These are phyloP conservation scores for Amanita fuliginea DNA, from an alignment of 768 basidiomycete species.

Conservation along the genomic window DNA sequence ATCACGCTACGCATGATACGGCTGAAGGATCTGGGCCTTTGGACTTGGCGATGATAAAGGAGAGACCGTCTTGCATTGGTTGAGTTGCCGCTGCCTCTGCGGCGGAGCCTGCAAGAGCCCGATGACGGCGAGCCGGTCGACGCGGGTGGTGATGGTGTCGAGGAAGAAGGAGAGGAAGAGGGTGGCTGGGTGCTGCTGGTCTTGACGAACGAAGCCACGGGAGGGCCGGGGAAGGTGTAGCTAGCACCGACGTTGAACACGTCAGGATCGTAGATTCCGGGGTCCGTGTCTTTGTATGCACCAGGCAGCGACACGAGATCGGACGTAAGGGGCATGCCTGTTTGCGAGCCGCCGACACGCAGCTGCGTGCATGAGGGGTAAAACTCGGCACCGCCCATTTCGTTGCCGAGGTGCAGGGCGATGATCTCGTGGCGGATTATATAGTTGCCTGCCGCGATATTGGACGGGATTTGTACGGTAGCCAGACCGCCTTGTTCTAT, in stretches of 20 bases:
- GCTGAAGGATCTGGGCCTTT: constrained; percentile 19
- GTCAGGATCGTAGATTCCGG: constrained; percentile 38
- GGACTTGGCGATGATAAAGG: background rate
- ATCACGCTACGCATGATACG: constrained; percentile 22
- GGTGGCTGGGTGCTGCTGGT: constrained; percentile 1
- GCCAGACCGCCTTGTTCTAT: constrained; percentile 31
- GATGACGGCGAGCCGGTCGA: background rate
- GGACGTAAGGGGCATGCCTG: constrained; percentile 29
- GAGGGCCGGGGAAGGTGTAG: constrained; percentile 43
- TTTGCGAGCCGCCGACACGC: constrained; percentile 40
- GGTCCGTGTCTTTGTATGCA: constrained; percentile 58
- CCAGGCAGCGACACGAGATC: constrained; percentile 63
- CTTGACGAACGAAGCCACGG: constrained; percentile 29
- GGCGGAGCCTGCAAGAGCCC: background rate
- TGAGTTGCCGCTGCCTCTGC: background rate
- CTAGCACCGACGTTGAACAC: constrained; percentile 20
- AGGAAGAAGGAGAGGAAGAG: background rate
- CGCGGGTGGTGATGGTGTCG: background rate
- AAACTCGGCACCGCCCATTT: constrained; percentile 61
- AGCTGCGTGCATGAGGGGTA: constrained; percentile 65
- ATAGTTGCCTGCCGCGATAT: constrained; percentile 58
- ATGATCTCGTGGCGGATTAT: constrained; percentile 75
- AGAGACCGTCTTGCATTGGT: background rate
- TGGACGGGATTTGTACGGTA: constrained; percentile 32
- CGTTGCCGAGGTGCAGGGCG: constrained; percentile 56